Evolutionary conservation across 345 rosid genomes (phyloP), one percentile per base, ranked within the genome.

Genomic region (Psidium friedrichsthalianum): DNA sequence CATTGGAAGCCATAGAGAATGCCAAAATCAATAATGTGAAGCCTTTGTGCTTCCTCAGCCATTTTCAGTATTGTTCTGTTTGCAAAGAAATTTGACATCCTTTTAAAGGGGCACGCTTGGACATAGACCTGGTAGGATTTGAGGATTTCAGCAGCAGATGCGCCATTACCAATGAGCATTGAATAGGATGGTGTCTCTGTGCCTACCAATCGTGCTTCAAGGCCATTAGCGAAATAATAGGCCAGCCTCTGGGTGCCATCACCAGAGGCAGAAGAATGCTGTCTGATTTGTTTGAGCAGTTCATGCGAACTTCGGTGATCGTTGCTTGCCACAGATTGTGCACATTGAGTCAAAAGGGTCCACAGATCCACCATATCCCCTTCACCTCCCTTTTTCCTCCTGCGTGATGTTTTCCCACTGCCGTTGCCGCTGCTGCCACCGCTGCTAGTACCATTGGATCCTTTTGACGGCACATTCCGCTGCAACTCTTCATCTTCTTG

Each of bases 1-100:
- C 98, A 95, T 44, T 95, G 98, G 82, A 95, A 94, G 12, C 98
- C 98, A 86, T 94, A 95, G 74, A 91, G 90, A 56, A 94, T 91
- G 15, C 98, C 98, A 40, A 95, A 94, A 86, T 94, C 98, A 61
- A 95, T 93, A 53, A 95, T 94, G 88, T 95, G 98, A 7, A 95
- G 88, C 55, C 89, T 92, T 1, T 92, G 87, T 58, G 93, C 94
- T 81, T 92, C 89, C 86, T 87, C 88, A 11, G 93, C 91, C 56
- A 88, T 86, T 57, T 89, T 93, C 58, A 64, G 8, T 80, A 95
- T 93, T 47, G 91, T 92, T 49, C 86, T 86, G 86, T 92, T 93
- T 10, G 95, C 91, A 55, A 91, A 85, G 85, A 56, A 64, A 83
- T 88, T 90, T 21, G 94, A 92, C 95, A 93, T 90, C 56, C 85